These are phyloP conservation scores for Mycena vulgaris DNA, from an alignment of 768 basidiomycete species.

Conservation along the genomic window DNA sequence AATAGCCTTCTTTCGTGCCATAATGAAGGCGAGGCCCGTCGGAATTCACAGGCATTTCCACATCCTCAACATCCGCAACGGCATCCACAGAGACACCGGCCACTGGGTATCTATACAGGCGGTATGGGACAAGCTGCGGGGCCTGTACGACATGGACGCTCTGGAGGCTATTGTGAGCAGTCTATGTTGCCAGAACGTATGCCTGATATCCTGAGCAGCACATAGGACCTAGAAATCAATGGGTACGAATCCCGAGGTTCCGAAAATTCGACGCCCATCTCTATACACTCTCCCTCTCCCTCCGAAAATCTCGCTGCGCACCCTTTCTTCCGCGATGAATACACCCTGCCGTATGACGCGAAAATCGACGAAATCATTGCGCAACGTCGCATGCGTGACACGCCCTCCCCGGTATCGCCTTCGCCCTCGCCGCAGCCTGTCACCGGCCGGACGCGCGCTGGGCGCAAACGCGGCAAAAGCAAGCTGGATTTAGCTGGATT, in stretches of 20 bases:
- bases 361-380: conserved; percentile 72
- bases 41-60: conserved; percentile 90
- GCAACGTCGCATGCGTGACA: conserved; percentile 73
- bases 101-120: conserved; percentile 70
- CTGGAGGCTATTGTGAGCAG: conserved; percentile 78
- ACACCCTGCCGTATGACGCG: conserved; percentile 72
- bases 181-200: conserved; percentile 26
- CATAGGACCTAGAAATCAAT: conserved; percentile 63
- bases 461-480: conserved; percentile 60
- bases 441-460: conserved; percentile 45
- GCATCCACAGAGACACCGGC: conserved; percentile 81
- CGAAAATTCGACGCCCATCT: conserved; percentile 60
- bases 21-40: conserved; percentile 86
- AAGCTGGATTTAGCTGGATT: conserved; percentile 79
- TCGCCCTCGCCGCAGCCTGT: conserved; percentile 58
- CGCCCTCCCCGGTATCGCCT: conserved; percentile 77
- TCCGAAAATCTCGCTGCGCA: conserved; percentile 77
- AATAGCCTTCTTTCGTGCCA: conserved; percentile 86
- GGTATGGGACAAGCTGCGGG: conserved; percentile 82
- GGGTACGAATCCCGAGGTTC: conserved; percentile 62
- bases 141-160: conserved; percentile 82
- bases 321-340: conserved; percentile 84
- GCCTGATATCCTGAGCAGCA: conserved; percentile 36
- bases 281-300: conserved; percentile 77
- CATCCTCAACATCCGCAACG: conserved; percentile 79